Percentiles rank a stretch among this genome's conserved stretches.
These are phyloP conservation scores for Rhynchosporium graminicola DNA, from an alignment of 2,329 filamentous ascomycete genomes.

Conservation along the genomic window DNA sequence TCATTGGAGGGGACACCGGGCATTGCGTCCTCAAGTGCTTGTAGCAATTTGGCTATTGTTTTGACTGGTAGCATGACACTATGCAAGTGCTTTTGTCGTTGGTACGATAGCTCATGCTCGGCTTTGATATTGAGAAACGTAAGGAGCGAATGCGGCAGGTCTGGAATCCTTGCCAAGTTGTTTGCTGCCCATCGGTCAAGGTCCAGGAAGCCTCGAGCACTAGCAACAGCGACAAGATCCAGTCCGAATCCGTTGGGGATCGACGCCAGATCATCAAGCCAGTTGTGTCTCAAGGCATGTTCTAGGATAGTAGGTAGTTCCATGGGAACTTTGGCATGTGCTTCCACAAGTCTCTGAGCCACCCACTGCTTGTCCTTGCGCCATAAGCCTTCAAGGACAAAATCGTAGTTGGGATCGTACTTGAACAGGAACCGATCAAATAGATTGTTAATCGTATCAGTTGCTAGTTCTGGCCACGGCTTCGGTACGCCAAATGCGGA, in stretches of 20 bases:
- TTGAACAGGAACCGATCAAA: slow-evolving; percentile 85
- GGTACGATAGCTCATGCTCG: slow-evolving; percentile 73
- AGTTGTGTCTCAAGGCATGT: slow-evolving; percentile 77
- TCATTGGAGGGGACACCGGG: slow-evolving; percentile 62
- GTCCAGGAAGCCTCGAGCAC: slow-evolving; percentile 78
- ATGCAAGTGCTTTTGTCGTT: slow-evolving; percentile 65
- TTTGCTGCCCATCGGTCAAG: slow-evolving; percentile 78
- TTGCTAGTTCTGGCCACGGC: slow-evolving; percentile 73
- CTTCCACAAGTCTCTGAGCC: slow-evolving; percentile 73
- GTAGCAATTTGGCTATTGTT: slow-evolving; percentile 78
- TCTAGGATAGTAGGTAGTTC: slow-evolving; percentile 72
- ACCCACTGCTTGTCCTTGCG: slow-evolving; percentile 89
- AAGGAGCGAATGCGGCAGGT: slow-evolving; percentile 70
- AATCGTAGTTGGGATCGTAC: slow-evolving; percentile 75
- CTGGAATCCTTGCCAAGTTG: slow-evolving; percentile 63
- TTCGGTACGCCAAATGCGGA: slow-evolving; percentile 76
- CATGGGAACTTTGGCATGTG: slow-evolving; percentile 69
- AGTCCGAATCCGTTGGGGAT: slow-evolving; percentile 74
- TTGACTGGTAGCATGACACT: slow-evolving; percentile 80
- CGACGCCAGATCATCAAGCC: slow-evolving; percentile 75
- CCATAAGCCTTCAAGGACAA: slow-evolving; percentile 91
- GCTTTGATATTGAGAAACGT: slow-evolving; percentile 87
- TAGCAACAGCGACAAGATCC: slow-evolving; percentile 82
- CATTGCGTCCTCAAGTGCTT: slow-evolving; percentile 73
- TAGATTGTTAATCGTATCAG: slow-evolving; percentile 72